These are phyloP conservation scores for Oryza rufipogon DNA, from an alignment of 176 grass and related monocot species.

Conservation along the genomic window DNA sequence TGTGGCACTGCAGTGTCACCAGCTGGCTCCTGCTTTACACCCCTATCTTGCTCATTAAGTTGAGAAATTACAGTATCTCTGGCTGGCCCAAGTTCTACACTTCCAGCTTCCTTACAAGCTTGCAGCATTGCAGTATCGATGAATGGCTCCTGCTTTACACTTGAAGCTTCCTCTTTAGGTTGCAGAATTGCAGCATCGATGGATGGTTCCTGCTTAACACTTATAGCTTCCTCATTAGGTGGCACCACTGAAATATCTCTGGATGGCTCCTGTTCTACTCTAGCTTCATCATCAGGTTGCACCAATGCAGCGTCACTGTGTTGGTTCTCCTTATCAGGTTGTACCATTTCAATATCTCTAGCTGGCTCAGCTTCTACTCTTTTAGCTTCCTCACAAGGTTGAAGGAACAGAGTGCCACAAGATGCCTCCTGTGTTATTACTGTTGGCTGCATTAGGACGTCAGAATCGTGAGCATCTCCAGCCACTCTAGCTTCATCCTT, in stretches of 20 bases:
- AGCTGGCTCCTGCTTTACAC: neutral
- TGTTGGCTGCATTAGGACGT: conserved; percentile 24
- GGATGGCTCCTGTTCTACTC: neutral
- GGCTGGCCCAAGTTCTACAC: neutral
- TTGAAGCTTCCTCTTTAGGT: conserved; percentile 10
- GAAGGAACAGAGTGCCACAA: neutral
- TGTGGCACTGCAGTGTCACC: conserved; percentile 5
- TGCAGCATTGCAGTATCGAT: neutral
- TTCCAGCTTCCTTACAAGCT: neutral
- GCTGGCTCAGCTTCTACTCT: conserved; percentile 11
- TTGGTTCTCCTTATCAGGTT: neutral
- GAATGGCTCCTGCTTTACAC: conserved; percentile 9
- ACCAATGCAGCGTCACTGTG: neutral
- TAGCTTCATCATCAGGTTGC: conserved; percentile 22
- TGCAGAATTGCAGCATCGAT: neutral
- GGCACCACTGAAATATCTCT: neutral
- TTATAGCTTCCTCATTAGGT: conserved; percentile 11
- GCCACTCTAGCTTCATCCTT: conserved; percentile 44
- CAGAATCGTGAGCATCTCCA: conserved; percentile 32
- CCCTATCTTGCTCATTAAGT: conserved; percentile 21
- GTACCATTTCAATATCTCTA: conserved; percentile 2
- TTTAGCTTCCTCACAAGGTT: conserved; percentile 16
- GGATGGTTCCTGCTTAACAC: conserved; percentile 22
- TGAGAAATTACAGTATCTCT: conserved; percentile 1
- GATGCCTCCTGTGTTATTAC: conserved; percentile 18